Evolutionary conservation across 2,329 filamentous ascomycete species (phyloP).

Genomic region (Verticillium zaregamsianum): DNA sequence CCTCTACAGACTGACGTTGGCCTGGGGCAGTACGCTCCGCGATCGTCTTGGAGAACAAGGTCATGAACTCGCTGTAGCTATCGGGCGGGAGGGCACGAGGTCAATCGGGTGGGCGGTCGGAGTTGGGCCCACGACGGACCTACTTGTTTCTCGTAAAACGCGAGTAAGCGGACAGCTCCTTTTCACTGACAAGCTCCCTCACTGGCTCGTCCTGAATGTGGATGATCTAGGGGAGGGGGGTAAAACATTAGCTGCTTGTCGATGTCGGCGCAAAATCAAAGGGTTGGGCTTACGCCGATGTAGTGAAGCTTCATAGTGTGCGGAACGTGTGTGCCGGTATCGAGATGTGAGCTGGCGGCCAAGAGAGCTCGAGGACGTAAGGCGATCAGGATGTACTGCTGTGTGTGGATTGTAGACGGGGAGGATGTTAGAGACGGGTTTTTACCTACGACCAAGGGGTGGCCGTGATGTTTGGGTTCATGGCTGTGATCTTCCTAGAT

Average conservation of each 20-base stretch:
- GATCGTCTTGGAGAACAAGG: conserved; percentile 79
- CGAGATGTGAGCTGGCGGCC: neutral
- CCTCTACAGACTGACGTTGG: conserved; percentile 79
- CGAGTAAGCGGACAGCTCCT: conserved; percentile 73
- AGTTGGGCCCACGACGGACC: conserved; percentile 18
- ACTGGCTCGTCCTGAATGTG: conserved; percentile 75
- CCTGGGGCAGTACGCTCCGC: conserved; percentile 78
- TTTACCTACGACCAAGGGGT: neutral
- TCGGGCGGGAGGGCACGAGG: neutral
- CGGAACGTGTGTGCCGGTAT: neutral
- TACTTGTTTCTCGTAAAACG: conserved; percentile 74
- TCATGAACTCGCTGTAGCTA: conserved; percentile 63
- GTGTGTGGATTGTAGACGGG: neutral
- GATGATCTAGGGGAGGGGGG: conserved; percentile 56
- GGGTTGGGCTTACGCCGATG: conserved; percentile 62
- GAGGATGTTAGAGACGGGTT: neutral
- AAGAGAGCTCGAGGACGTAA: neutral
- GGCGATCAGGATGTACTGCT: neutral
- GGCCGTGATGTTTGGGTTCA: neutral
- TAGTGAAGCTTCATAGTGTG: conserved; percentile 78
- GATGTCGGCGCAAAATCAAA: conserved; percentile 15
- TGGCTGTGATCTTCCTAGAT: no score
- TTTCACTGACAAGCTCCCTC: conserved; percentile 71
- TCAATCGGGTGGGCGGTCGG: conserved; percentile 9
- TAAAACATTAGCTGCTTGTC: conserved; percentile 4